Base-by-base conservation (phyloP, 441 rosid genomes). In the Flueggea neowawraea region DNA sequence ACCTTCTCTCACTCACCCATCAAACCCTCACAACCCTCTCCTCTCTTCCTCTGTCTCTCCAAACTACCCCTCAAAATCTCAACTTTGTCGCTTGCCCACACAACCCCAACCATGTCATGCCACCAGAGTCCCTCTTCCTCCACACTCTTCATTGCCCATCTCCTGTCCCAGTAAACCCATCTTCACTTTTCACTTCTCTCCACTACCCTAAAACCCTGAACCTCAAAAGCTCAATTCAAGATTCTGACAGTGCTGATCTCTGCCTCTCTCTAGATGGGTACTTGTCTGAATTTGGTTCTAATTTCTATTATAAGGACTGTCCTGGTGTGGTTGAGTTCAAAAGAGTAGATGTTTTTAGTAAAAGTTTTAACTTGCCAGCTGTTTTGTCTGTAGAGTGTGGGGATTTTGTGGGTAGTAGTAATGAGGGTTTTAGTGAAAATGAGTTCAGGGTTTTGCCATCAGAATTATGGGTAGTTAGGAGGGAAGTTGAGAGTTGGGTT, bases 131-230 rank as follows among this genome's bases (percentile, higher is more conserved):
- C 16, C 97, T 94, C 72, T 94, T 91, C 62, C 63, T 76, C 48
- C 97, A 91, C 75, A 80, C 80, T 48, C 88, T 91, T 52, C 76
- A 63, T 51, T 91, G 97, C 83, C 87, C 88, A 10, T 65, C 70
- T 14, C 76, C 84, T 31, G 62, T 76, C 62, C 61, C 69, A 36
- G 60, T 57, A 10, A 72, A 69, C 60, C 58, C 64, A 36, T 5
- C 57, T n/a, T 62, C 67, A 16, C 64, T 76, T 22, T 7, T 87
- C 15, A 51, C 69, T 58, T 68, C 77, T 41, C 68, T 78, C n/a
- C 73, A 72, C 58, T 86, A 89, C 80, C 82, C 77, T 6, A 75
- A 74, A 39, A 84, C 83, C 15, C 62, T 85, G 41, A 58, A 69
- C n/a, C 59, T 68, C 31, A n/a, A 60, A 66, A 48, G 48, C 54